These are phyloP conservation scores for Leishmania guyanensis DNA, from an alignment of 208 protist species.

Conservation along the genomic window DNA sequence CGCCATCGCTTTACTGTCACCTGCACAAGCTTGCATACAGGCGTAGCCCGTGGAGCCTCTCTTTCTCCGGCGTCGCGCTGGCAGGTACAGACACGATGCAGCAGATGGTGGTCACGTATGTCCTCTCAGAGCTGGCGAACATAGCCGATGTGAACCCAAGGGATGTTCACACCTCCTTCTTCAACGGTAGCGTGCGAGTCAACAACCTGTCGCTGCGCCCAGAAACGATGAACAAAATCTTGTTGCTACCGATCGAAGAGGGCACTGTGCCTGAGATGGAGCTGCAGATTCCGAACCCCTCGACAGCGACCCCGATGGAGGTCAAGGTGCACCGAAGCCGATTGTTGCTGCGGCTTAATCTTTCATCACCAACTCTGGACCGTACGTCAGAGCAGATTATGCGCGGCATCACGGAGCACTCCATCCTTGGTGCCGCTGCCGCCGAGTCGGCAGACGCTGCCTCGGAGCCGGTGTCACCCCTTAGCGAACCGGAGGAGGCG, in stretches of 20 bases:
- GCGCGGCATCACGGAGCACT: conserved; percentile 47
- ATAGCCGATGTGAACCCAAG: conserved; percentile 69
- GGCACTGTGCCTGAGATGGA: conserved; percentile 49
- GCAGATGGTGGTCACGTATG: conserved; percentile 69
- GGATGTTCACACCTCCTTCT: conserved; percentile 71
- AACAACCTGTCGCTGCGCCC: conserved; percentile 52
- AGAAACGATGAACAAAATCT: conserved; percentile 58
- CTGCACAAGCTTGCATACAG: conserved; percentile 1
- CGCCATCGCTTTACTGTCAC: neutral
- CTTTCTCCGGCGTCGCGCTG: neutral
- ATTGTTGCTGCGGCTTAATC: conserved; percentile 45
- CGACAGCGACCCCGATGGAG: conserved; percentile 45
- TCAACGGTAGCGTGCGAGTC: conserved; percentile 48
- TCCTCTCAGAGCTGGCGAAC: conserved; percentile 62
- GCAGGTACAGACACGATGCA: conserved; percentile 42
- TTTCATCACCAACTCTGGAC: conserved; percentile 23
- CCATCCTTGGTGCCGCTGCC: conserved; percentile 50
- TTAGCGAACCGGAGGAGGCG: conserved; percentile 9
- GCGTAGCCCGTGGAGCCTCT: too few relatives aligned
- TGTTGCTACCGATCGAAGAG: conserved; percentile 63
- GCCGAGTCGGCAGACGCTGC: conserved; percentile 1
- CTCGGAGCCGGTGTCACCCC: conserved; percentile 22
- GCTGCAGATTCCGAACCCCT: conserved; percentile 73
- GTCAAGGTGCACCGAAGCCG: conserved; percentile 33
- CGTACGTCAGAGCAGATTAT: conserved; percentile 55